phyloP scores from a whole-genome alignment of 345 rosid genomes.

The Aurinia saxatilis region DNA sequence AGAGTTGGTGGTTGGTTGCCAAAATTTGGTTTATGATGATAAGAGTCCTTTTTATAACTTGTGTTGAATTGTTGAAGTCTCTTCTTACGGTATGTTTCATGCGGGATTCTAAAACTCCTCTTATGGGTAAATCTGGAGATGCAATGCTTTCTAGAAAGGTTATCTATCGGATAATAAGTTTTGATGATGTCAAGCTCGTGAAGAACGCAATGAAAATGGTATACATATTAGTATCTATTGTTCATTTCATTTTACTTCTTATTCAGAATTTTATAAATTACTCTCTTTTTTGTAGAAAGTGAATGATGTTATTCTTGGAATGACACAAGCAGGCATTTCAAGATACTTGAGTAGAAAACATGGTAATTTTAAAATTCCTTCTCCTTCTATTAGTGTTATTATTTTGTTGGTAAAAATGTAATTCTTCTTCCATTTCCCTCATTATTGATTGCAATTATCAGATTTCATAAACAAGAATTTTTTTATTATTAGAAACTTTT shows the following conservation, averaged over 20 bases:
- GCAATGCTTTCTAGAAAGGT: background rate
- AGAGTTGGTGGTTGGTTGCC: slow-evolving; percentile 25
- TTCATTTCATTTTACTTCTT: no score
- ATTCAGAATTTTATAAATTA: background rate
- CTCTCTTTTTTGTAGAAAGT: slow-evolving; percentile 36
- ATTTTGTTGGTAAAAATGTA: no score
- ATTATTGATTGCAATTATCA: no score
- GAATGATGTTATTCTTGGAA: slow-evolving; percentile 51
- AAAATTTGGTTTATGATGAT: slow-evolving; percentile 30
- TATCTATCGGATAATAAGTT: slow-evolving; percentile 31
- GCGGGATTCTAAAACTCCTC: slow-evolving; percentile 39
- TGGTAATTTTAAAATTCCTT: slow-evolving; percentile 21
- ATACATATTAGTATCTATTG: background rate
- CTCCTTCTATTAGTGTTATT: background rate
- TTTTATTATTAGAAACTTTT: no score
- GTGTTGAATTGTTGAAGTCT: slow-evolving; percentile 32
- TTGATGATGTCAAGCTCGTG: slow-evolving; percentile 47
- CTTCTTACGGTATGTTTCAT: slow-evolving; percentile 30
- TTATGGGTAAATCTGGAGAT: slow-evolving; percentile 17
- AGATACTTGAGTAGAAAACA: slow-evolving; percentile 37
- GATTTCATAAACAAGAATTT: no score
- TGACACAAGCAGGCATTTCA: slow-evolving; percentile 53
- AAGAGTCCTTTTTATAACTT: slow-evolving; percentile 37
- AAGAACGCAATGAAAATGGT: slow-evolving; percentile 8
- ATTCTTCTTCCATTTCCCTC: no score